Evolutionary conservation across 2,329 filamentous ascomycete species (phyloP).

Genomic region (Pestalotiopsis fici): DNA sequence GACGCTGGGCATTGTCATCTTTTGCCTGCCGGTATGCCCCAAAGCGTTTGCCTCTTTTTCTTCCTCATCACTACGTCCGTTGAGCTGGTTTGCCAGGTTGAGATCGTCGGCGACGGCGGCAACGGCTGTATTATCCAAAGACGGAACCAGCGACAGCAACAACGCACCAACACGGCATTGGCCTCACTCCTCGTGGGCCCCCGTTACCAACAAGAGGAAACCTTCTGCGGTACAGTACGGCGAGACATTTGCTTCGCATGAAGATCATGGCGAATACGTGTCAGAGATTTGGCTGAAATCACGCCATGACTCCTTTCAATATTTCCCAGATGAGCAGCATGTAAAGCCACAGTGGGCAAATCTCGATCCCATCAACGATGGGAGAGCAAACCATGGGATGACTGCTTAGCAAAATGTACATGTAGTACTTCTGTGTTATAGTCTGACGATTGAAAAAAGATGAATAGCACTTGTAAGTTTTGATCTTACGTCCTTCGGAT

Average conservation of each 20-base stretch:
- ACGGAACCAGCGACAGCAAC: background rate
- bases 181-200: background rate
- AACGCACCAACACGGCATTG: too few species aligned
- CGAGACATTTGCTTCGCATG: background rate
- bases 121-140: background rate
- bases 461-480: background rate
- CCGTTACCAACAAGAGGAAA: background rate
- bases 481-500: background rate
- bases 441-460: background rate
- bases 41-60: background rate
- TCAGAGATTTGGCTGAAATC: background rate
- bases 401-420: background rate
- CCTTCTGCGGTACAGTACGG: background rate
- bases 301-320: background rate
- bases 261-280: background rate
- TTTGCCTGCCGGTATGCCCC: background rate
- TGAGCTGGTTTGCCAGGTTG: background rate
- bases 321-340: background rate
- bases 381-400: background rate
- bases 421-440: background rate
- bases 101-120: background rate
- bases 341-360: background rate
- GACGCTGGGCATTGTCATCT: background rate
- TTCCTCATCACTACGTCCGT: too few species aligned
- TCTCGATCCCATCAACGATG: background rate